A percentile compares a stretch with the other conserved stretches of the same genome.
These are phyloP conservation scores for Sclerotinia sclerotiorum DNA, from an alignment of 2,329 filamentous ascomycete species.

Conservation along the genomic window DNA sequence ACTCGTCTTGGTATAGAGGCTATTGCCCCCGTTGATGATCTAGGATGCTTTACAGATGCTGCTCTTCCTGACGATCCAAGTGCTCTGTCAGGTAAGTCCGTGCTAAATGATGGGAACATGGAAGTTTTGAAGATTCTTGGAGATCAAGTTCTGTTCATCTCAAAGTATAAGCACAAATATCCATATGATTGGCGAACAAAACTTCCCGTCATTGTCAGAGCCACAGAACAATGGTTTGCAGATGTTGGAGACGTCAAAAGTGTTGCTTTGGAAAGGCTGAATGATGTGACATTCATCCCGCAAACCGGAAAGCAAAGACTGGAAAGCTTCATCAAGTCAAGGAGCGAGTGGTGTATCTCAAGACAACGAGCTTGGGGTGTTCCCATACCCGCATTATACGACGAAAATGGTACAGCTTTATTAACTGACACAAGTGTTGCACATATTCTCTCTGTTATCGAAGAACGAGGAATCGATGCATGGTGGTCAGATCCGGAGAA, in stretches of 20 bases:
- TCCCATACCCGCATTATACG: constrained; percentile 88
- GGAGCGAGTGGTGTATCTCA: constrained; percentile 98
- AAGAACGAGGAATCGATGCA: constrained; percentile 77
- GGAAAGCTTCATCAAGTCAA: constrained; percentile 79
- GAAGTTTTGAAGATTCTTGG: constrained; percentile 69
- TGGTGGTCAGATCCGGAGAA: constrained; percentile 87
- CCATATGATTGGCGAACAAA: constrained; percentile 98
- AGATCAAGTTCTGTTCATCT: constrained; percentile 64
- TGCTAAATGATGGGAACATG: constrained; percentile 67
- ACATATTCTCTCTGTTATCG: constrained; percentile 79
- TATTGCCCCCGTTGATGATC: constrained; percentile 79
- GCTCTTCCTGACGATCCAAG: constrained; percentile 71
- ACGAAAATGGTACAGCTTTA: constrained; percentile 69
- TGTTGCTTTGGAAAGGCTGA: constrained; percentile 67
- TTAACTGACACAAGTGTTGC: constrained; percentile 76
- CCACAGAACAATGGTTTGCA: constrained; percentile 97
- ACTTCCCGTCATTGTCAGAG: constrained; percentile 82
- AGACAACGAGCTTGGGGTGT: constrained; percentile 95
- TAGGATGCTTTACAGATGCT: constrained; percentile 76
- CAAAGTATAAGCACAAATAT: constrained; percentile 84
- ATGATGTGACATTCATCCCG: constrained; percentile 76
- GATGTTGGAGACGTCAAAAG: constrained; percentile 82
- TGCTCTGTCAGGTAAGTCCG: constrained; percentile 67
- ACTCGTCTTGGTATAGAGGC: constrained; percentile 67
- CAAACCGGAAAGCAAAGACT: constrained; percentile 70